A percentile compares a stretch with the other conserved stretches of the same genome.
These are phyloP conservation scores for Mortierella sp. DNA, from an alignment of 371 early-diverging fungal species.

Conservation along the genomic window DNA sequence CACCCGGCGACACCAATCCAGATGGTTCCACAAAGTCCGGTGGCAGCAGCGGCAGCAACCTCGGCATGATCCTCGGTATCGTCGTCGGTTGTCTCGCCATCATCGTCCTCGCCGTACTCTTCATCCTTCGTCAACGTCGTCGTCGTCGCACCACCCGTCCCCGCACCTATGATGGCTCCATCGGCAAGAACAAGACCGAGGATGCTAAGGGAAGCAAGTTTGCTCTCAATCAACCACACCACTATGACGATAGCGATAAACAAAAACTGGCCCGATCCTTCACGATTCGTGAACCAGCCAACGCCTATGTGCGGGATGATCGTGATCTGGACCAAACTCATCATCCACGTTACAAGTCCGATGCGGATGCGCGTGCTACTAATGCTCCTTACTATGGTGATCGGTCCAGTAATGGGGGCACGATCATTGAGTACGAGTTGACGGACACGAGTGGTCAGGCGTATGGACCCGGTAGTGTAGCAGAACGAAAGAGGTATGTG, in stretches of 20 bases:
- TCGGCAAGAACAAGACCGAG: neutral
- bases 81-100: conserved; percentile 1
- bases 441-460: conserved; percentile 12
- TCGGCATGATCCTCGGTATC: conserved; percentile 18
- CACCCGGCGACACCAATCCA: neutral
- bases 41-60: conserved; percentile 4
- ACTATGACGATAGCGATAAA: conserved; percentile 19
- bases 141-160: neutral
- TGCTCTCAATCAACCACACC: neutral
- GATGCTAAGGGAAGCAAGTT: conserved; percentile 3
- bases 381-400: conserved; percentile 33
- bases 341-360: conserved; percentile 24
- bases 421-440: conserved; percentile 43
- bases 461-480: conserved; percentile 23
- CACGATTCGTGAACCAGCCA: conserved; percentile 39
- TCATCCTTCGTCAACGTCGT: conserved; percentile 5
- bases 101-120: conserved; percentile 9
- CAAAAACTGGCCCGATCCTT: conserved; percentile 37
- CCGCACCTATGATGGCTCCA: neutral
- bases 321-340: conserved; percentile 19
- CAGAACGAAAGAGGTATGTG: conserved; percentile 43
- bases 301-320: conserved; percentile 27
- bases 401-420: conserved; percentile 8
- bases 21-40: neutral
- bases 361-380: conserved; percentile 4